Conservation (phyloP, 345 rosid species). For the Conringia planisiliqua region DNA sequence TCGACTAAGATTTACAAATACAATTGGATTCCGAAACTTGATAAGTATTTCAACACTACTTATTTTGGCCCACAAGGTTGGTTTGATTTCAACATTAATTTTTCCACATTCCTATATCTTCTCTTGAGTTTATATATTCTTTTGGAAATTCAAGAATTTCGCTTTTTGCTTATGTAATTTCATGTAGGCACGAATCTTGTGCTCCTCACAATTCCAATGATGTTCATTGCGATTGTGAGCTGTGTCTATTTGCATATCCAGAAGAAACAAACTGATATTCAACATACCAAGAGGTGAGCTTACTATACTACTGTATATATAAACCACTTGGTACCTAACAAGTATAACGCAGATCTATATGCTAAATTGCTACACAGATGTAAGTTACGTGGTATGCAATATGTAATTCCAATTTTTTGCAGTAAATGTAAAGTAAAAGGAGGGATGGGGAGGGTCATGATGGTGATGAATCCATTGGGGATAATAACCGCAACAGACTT, state of each 20-base stretch:
- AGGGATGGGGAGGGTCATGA: background rate
- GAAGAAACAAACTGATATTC: background rate
- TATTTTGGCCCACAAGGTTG: constrained; percentile 14
- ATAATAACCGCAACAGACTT: background rate
- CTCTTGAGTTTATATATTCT: background rate
- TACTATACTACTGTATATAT: background rate
- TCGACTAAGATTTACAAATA: background rate
- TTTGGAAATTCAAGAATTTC: background rate
- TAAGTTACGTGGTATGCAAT: background rate
- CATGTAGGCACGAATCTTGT: background rate
- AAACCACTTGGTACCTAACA: background rate
- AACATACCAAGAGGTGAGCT: background rate
- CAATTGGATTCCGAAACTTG: constrained; percentile 9
- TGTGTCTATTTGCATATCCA: background rate
- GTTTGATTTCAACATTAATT: background rate
- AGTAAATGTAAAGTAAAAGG: background rate
- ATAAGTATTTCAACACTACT: constrained; percentile 6
- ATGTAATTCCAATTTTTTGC: background rate
- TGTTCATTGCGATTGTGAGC: background rate
- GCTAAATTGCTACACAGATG: background rate
- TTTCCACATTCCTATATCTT: background rate
- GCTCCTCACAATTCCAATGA: background rate
- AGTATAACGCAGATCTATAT: background rate
- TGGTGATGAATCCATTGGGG: background rate
- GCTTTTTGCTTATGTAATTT: background rate